Evolutionary conservation across 345 rosid species (phyloP).

Genomic region (Passiflora organensis): DNA sequence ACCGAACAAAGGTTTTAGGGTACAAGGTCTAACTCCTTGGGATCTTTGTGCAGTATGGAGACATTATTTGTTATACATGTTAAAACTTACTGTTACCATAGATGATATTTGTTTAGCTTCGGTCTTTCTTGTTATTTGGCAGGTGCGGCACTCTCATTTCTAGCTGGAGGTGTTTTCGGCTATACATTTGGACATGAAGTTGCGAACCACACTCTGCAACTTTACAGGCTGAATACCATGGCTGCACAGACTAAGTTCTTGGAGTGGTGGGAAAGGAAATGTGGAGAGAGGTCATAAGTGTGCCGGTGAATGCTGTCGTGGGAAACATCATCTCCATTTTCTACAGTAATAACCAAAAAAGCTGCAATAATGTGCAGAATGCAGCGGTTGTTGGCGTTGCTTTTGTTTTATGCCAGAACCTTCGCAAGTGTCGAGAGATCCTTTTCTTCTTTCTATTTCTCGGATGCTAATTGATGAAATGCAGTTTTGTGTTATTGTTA

Average conservation of each 20-base stretch:
- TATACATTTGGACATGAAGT: constrained; percentile 87
- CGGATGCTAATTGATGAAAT: no score
- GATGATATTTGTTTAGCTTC: background rate
- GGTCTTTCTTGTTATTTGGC: constrained; percentile 1
- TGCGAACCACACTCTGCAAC: constrained; percentile 66
- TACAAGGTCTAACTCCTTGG: no score
- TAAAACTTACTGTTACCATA: no score
- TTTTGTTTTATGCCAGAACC: constrained; percentile 3
- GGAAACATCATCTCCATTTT: background rate
- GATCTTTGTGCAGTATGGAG: no score
- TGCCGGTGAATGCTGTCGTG: background rate
- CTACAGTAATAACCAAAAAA: constrained; percentile 5
- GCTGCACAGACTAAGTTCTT: constrained; percentile 79
- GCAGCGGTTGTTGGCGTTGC: background rate
- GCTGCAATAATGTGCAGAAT: background rate
- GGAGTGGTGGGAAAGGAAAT: constrained; percentile 90
- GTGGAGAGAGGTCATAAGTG: constrained; percentile 23
- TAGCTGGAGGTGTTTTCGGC: constrained; percentile 83
- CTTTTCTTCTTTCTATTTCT: background rate
- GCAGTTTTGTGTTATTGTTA: no score
- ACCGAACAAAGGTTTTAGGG: no score
- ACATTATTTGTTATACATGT: no score
- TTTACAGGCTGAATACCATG: constrained; percentile 82
- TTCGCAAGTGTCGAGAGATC: background rate
- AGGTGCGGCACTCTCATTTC: constrained; percentile 79